Base-by-base conservation (phyloP, 108 stramenopile genomes). In the Skeletonema menzelii region DNA sequence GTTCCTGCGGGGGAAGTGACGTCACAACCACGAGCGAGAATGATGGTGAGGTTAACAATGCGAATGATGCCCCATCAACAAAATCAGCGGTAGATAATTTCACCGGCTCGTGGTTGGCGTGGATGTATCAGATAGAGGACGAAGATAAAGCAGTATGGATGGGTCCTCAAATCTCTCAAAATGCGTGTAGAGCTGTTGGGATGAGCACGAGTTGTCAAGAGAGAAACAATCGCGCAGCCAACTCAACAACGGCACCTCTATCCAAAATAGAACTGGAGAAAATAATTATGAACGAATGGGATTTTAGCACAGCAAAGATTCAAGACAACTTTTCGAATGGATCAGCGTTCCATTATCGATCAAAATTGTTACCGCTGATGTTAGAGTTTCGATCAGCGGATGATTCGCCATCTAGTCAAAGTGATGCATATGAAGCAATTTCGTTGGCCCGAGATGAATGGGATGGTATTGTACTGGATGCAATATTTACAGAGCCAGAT, bases 401-500 rank as follows among this genome's bases (percentile, higher is more conserved):
- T 24, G 53, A 58, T 24, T 66, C 72, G 63, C 24, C 59, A 11
- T 34, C 55, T 37, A 59, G 71, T 35, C n/a, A 17, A 14, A 56
- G 59, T 5, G 24, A 44, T 8, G 38, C 27, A 15, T 59, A 56
- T 19, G 24, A 63, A 26, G 73, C 27, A 59, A 71, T 64, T 22
- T 15, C 49, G 20, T 53, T 87, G 59, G 65, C 75, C 57, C 37
- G 79, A 61, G 71, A 74, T 34, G 91, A 95, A 79, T 71, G 88
- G 67, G 83, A 84, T 53, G 46, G 82, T 32, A 77, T 90, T 17
- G 76, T 89, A 5, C 28, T 80, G 63, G 75, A 95, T 73, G 97
- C 97, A 22, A 73, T 98, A 30, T 99, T 96, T 81, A 98, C 97
- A 5, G 98, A 99, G 74, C 99, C 99, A 8, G 97, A 97, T 75